Evolutionary conservation across 192 early-diverging fungal genomes (phyloP).

Genomic region (Tieghemiomyces parasiticus): DNA sequence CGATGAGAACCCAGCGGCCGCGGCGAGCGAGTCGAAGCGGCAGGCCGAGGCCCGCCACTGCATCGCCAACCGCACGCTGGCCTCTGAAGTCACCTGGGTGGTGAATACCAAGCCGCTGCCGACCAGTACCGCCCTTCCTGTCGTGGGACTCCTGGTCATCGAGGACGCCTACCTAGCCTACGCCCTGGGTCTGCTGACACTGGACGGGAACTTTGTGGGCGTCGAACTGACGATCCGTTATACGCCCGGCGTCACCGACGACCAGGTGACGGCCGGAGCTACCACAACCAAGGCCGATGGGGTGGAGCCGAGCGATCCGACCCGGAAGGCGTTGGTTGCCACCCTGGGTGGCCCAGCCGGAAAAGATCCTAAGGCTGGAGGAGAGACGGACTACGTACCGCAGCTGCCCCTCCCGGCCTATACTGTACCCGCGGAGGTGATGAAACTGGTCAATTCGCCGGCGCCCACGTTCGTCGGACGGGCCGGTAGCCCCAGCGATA

Average conservation of each 20-base stretch:
- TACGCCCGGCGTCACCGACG: too few species aligned
- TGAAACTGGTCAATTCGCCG: background rate
- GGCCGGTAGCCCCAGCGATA: background rate
- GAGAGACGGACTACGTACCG: conserved; percentile 5
- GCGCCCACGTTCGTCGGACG: background rate
- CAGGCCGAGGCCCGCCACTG: too few species aligned
- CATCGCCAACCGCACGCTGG: background rate
- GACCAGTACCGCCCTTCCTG: background rate
- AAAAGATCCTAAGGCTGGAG: too few species aligned
- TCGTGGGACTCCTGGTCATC: background rate
- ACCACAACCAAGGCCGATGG: too few species aligned
- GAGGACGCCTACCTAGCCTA: conserved; percentile 9
- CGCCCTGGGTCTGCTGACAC: conserved; percentile 2
- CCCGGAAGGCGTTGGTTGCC: too few species aligned
- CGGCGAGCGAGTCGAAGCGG: too few species aligned
- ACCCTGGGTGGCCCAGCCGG: too few species aligned
- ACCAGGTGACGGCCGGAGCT: too few species aligned
- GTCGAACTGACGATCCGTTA: conserved; percentile 3
- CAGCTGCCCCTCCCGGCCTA: background rate
- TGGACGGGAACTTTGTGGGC: background rate
- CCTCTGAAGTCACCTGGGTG: background rate
- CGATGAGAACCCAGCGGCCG: background rate
- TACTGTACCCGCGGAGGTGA: background rate
- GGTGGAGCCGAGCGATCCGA: too few species aligned
- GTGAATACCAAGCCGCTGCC: background rate